These are phyloP conservation scores for Royoungia palumana DNA, from an alignment of 768 basidiomycete genomes.

Conservation along the genomic window DNA sequence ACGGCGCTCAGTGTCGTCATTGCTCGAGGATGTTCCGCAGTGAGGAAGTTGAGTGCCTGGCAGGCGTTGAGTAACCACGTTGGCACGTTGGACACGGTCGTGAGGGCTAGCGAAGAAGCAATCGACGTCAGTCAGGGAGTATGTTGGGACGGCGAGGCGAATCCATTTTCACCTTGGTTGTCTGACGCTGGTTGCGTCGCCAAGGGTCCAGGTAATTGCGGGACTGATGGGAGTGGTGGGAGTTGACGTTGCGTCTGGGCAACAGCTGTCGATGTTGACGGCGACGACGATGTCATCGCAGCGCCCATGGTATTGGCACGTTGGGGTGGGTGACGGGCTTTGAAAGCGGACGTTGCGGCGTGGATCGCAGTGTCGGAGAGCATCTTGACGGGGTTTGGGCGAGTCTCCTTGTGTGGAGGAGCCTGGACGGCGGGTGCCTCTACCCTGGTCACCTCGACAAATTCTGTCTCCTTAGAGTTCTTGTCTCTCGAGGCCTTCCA, in stretches of 20 bases:
- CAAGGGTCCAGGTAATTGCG: slow-evolving; percentile 10
- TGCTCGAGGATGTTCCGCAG: slow-evolving; percentile 69
- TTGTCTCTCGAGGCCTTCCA: slow-evolving; percentile 43
- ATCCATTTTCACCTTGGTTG: slow-evolving; percentile 14
- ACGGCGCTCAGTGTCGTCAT: slow-evolving; percentile 75
- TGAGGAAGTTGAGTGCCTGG: slow-evolving; percentile 69
- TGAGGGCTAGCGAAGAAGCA: slow-evolving; percentile 29
- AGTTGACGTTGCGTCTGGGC: slow-evolving; percentile 8
- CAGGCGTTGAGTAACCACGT: slow-evolving; percentile 77
- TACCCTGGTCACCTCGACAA: slow-evolving; percentile 30
- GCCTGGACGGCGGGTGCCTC: slow-evolving; percentile 7
- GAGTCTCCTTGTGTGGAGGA: slow-evolving; percentile 29
- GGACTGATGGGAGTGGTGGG: slow-evolving; percentile 17
- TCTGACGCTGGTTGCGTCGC: slow-evolving; percentile 9
- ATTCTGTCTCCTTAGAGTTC: slow-evolving; percentile 31
- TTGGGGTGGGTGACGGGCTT: slow-evolving; percentile 25
- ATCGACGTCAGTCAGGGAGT: background rate
- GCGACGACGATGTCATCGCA: slow-evolving; percentile 7
- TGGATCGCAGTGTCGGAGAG: slow-evolving; percentile 32
- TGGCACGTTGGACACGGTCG: slow-evolving; percentile 57
- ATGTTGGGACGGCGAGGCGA: too few relatives aligned
- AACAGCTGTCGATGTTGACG: slow-evolving; percentile 6
- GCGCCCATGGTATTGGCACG: slow-evolving; percentile 31
- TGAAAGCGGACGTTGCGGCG: slow-evolving; percentile 29
- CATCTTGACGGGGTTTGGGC: slow-evolving; percentile 35